These are phyloP conservation scores for Spinacia oleracea DNA, from an alignment of 179 eudicot genomes.

Conservation along the genomic window DNA sequence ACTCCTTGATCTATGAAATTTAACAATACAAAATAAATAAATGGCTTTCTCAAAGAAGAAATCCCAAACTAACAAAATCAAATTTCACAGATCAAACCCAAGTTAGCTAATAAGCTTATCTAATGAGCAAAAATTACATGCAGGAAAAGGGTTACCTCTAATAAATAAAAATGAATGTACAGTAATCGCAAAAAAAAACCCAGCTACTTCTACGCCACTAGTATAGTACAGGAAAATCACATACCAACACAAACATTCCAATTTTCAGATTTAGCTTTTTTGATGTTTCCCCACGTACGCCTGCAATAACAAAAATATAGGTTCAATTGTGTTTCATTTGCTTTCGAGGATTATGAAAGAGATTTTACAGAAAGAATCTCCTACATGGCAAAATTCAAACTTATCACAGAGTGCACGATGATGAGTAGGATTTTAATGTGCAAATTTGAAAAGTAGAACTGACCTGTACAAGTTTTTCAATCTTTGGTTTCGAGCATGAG, in stretches of 20 bases:
- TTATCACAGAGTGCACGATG: neutral
- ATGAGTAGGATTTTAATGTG: no score
- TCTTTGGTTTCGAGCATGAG: slow-evolving; percentile 61
- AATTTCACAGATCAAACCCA: slow-evolving; percentile 12
- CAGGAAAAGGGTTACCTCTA: slow-evolving; percentile 19
- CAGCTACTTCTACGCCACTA: slow-evolving; percentile 19
- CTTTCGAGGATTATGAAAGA: neutral
- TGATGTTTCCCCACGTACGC: slow-evolving; percentile 64
- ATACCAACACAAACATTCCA: neutral
- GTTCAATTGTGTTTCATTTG: neutral
- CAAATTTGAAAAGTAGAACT: slow-evolving; percentile 13
- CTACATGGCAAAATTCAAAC: neutral
- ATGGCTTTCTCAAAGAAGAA: neutral
- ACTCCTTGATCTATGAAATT: neutral
- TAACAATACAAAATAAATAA: neutral
- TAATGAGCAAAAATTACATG: slow-evolving; percentile 18
- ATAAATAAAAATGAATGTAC: slow-evolving; percentile 38
- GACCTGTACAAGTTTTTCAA: slow-evolving; percentile 88
- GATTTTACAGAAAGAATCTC: neutral
- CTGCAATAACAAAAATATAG: slow-evolving; percentile 33
- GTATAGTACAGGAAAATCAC: slow-evolving; percentile 32
- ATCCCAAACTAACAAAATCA: neutral
- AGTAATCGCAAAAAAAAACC: slow-evolving; percentile 17
- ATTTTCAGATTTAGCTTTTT: slow-evolving; percentile 32
- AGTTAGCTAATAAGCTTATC: slow-evolving; percentile 27